Evolutionary conservation across 805 yeast species (phyloP).

Genomic region (Saccharomycopsis sp.): DNA sequence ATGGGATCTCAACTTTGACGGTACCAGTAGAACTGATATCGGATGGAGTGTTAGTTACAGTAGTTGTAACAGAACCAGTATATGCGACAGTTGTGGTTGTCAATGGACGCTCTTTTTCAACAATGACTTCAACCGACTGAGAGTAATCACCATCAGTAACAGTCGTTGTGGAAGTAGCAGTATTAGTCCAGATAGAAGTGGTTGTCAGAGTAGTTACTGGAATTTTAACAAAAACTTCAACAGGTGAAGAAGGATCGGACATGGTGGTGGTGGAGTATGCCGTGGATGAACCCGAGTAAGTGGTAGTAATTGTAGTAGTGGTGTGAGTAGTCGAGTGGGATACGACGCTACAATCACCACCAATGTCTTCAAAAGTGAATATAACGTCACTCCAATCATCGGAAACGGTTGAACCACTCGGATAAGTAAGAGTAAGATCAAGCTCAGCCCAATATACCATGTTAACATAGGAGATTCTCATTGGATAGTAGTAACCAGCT

Average conservation of each 20-base stretch:
- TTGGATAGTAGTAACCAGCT: conserved; percentile 29
- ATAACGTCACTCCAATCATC: background rate
- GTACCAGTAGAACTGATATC: conserved; percentile 6
- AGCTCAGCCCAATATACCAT: conserved; percentile 22
- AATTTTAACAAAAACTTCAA: conserved; percentile 3
- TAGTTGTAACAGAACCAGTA: background rate
- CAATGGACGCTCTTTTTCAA: background rate
- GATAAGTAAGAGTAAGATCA: conserved; percentile 22
- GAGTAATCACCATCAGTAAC: background rate
- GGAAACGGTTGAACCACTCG: conserved; percentile 21
- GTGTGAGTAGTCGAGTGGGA: background rate
- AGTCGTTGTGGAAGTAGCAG: background rate
- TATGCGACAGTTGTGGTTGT: conserved; percentile 3
- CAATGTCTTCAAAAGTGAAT: background rate
- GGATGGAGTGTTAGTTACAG: background rate
- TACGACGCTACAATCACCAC: background rate
- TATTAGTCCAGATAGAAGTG: conserved; percentile 9
- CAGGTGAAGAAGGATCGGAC: background rate
- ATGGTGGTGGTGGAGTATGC: background rate
- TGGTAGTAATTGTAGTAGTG: background rate
- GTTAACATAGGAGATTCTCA: conserved; percentile 27
- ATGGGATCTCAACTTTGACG: background rate
- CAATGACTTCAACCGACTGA: background rate
- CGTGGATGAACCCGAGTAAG: background rate
- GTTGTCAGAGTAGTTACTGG: conserved; percentile 9